phyloP scores from a whole-genome alignment of 768 basidiomycete species.

The Calocybe cyanea region DNA sequence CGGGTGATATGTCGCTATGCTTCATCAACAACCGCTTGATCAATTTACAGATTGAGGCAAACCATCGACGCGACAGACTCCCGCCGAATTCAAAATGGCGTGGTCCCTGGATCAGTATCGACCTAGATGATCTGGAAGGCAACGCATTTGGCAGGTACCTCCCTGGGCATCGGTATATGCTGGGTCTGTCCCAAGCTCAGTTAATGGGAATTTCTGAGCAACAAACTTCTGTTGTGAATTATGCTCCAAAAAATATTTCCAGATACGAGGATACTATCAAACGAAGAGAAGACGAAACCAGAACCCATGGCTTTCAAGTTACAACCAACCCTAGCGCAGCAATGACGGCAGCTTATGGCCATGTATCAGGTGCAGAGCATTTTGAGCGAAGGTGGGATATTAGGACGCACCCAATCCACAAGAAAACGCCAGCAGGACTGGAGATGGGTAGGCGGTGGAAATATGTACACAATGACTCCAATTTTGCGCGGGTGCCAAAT shows the following conservation, averaged over 20 bases:
- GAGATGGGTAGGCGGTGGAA: neutral
- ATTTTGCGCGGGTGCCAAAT: neutral
- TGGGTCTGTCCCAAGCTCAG: constrained; percentile 1
- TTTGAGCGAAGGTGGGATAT: neutral
- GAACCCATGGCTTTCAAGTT: neutral
- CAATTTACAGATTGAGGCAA: neutral
- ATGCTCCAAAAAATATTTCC: neutral
- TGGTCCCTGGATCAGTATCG: neutral
- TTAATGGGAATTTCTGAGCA: neutral
- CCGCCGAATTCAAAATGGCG: neutral
- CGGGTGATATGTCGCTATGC: too few relatives aligned
- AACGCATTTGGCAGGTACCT: neutral
- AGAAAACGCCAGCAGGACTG: neutral
- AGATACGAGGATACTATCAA: neutral
- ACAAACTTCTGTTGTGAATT: neutral
- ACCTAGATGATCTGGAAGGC: neutral
- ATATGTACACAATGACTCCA: constrained; percentile 1
- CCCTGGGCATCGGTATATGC: neutral
- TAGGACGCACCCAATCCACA: neutral
- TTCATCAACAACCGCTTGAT: neutral
- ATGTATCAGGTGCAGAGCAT: neutral
- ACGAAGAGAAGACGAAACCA: neutral
- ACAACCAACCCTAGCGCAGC: neutral
- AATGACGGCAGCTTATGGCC: neutral
- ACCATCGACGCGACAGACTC: neutral